Evolutionary conservation across 306 rosid species (phyloP), one percentile per base, ranked within the genome.

Genomic region (Pyrus communis): DNA sequence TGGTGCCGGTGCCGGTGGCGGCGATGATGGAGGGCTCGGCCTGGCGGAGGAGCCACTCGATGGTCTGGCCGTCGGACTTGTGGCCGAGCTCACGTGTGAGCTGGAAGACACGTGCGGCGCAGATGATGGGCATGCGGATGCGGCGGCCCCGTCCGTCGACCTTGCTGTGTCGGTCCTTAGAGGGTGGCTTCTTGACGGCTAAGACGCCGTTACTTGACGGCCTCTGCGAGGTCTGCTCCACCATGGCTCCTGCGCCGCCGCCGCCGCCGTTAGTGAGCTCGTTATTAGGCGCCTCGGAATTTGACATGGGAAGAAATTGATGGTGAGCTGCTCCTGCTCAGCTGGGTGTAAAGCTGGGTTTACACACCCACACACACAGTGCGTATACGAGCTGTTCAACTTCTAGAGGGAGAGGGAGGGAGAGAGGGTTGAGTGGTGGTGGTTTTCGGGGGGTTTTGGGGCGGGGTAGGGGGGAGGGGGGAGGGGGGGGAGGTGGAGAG

Each of bases 21-120:
- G 99, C 99, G 65, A 96, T 92, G 82, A 96, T 96, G 21, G 99
- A 95, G 1, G 99, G 97, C 78, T 95, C 99, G 5, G 99, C 99
- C 63, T 92, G 99, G 45, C 97, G 97, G 84, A 95, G 98, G 22
- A 95, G 93, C 99, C 99, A 95, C 85, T 95, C 99, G 83, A 95
- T 95, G 78, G 99, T 96, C 82, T 96, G 99, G 75, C 99, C 99
- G 76, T 96, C 99, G 66, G 97, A 89, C 83, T 96, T 96, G 81
- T 91, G 99, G 42, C 99, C 99, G 4, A 96, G 83, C 84, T 96
- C 99, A 27, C 99, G 96, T 1, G 98, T 96, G 74, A 96, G 96
- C 84, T 96, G 99, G 86, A 96, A 96, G 13, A 96, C 98, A 7
- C 98, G 90, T 0, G 99, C 99, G 38, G 99, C 99, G 80, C 99